These are phyloP conservation scores for Thermomyces lanuginosus DNA, from an alignment of 2,329 filamentous ascomycete species.

Conservation along the genomic window DNA sequence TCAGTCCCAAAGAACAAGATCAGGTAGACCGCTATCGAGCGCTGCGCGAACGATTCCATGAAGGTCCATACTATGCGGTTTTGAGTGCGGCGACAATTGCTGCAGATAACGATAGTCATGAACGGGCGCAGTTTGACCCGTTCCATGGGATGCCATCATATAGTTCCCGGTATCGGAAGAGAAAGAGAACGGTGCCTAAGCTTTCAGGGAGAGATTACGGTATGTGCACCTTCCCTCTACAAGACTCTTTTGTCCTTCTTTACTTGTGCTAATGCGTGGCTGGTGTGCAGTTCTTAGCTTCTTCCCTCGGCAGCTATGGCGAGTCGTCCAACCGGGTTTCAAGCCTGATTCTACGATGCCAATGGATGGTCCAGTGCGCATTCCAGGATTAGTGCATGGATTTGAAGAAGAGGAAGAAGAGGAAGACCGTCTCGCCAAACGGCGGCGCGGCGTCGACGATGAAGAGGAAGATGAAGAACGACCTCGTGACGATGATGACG, in stretches of 20 bases:
- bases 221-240: conserved; percentile 30
- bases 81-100: conserved; percentile 26
- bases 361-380: conserved; percentile 12
- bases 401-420: conserved; percentile 33
- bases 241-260: background rate
- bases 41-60: conserved; percentile 39
- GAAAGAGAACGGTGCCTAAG: conserved; percentile 38
- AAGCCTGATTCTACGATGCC: conserved; percentile 19
- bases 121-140: conserved; percentile 39
- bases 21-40: conserved; percentile 35
- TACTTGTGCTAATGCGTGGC: background rate
- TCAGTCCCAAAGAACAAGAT: conserved; percentile 28
- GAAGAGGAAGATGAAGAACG: conserved; percentile 13
- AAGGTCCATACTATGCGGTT: conserved; percentile 44
- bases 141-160: conserved; percentile 48
- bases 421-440: conserved; percentile 16
- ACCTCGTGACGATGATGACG: conserved; percentile 18
- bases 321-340: conserved; percentile 34
- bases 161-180: conserved; percentile 41
- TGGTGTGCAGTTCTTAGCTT: conserved; percentile 37
- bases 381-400: conserved; percentile 18
- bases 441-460: conserved; percentile 18
- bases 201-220: conserved; percentile 39
- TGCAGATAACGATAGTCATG: conserved; percentile 28
- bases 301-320: conserved; percentile 44